Evolutionary conservation across 805 yeast species (phyloP).

Genomic region (Teunomyces tritomae): DNA sequence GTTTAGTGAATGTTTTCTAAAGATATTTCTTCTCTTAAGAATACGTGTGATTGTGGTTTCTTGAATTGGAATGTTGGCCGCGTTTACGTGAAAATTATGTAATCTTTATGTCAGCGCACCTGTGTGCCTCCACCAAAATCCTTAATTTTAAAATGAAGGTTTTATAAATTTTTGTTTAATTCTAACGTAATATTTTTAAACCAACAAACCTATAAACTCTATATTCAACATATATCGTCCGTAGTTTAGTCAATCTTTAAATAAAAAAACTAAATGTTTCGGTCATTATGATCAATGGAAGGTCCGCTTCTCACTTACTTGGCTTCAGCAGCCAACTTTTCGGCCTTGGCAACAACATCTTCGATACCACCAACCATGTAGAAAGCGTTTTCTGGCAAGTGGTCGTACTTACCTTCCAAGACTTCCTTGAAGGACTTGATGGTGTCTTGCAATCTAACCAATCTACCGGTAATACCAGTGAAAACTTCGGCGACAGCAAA

Average conservation of each 20-base stretch:
- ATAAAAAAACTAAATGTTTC: constrained; percentile 3
- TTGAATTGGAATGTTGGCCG: too few relatives aligned
- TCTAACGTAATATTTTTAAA: constrained; percentile 4
- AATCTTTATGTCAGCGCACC: too few relatives aligned
- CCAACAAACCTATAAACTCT: constrained; percentile 1
- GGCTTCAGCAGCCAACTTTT: constrained; percentile 94
- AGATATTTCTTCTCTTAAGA: too few relatives aligned
- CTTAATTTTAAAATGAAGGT: neutral
- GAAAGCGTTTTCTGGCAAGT: constrained; percentile 99
- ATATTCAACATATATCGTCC: constrained; percentile 1
- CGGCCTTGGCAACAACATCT: constrained; percentile 98
- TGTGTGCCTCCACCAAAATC: too few relatives aligned
- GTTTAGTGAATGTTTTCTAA: neutral
- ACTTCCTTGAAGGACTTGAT: constrained; percentile 93
- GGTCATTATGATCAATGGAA: constrained; percentile 3
- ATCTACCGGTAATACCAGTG: constrained; percentile 99
- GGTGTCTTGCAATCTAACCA: constrained; percentile 96
- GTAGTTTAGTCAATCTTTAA: neutral
- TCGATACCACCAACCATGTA: constrained; percentile 99
- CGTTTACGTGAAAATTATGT: too few relatives aligned
- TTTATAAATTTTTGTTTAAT: neutral
- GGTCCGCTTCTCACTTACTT: constrained; percentile 38
- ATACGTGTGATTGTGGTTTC: too few relatives aligned
- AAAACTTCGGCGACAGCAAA: constrained; percentile 99
- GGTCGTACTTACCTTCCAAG: constrained; percentile 97